These are phyloP conservation scores for Groenewaldozyma tartarivorans DNA, from an alignment of 805 yeast genomes.

Conservation along the genomic window DNA sequence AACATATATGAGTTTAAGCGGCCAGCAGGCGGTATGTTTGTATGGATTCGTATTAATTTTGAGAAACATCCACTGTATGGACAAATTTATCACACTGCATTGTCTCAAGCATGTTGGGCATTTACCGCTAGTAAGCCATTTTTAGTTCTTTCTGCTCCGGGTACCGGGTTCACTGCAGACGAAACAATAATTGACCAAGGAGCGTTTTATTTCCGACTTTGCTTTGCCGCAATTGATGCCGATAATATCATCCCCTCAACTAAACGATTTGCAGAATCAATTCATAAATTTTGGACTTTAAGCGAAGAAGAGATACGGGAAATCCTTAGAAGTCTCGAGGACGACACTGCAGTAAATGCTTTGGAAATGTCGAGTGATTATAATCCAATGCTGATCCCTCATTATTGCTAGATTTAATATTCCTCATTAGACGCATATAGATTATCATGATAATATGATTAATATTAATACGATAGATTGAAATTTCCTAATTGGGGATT, in stretches of 20 bases:
- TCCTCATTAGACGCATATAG: too few relatives aligned
- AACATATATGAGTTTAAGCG: constrained; percentile 8
- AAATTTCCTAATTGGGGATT: too few relatives aligned
- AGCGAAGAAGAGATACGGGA: too few relatives aligned
- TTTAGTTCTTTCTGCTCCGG: constrained; percentile 11
- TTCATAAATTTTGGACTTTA: constrained; percentile 12
- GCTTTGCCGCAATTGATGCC: constrained; percentile 15
- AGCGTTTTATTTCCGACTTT: constrained; percentile 9
- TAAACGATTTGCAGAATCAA: constrained; percentile 10
- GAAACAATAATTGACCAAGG: constrained; percentile 4
- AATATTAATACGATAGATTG: too few relatives aligned
- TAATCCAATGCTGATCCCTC: too few relatives aligned
- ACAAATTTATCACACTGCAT: constrained; percentile 6
- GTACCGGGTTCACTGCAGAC: constrained; percentile 11
- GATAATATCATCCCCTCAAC: constrained; percentile 7
- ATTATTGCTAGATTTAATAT: too few relatives aligned
- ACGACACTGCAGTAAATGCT: too few relatives aligned
- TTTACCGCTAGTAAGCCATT: constrained; percentile 9
- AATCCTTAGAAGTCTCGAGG: too few relatives aligned
- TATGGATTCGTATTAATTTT: constrained; percentile 43
- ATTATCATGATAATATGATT: too few relatives aligned
- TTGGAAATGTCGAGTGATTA: too few relatives aligned
- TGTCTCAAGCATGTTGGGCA: constrained; percentile 12
- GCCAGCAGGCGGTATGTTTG: constrained; percentile 46
- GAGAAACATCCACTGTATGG: constrained; percentile 32